Evolutionary conservation across 2,329 filamentous ascomycete genomes (phyloP).

Genomic region (Penicillium hesseltinei): DNA sequence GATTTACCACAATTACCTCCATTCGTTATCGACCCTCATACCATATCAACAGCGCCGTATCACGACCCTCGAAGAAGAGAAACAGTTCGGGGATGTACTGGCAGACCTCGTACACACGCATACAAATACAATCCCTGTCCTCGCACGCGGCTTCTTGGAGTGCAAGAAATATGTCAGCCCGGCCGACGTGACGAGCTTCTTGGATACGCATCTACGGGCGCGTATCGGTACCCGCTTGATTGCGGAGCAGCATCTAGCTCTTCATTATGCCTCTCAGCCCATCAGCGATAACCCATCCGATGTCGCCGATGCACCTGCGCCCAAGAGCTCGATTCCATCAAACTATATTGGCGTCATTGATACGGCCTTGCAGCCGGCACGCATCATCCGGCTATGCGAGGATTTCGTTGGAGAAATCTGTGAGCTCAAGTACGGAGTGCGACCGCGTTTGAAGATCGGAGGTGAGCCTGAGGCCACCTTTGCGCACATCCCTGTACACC

Average conservation of each 20-base stretch:
- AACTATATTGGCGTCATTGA: slow-evolving; percentile 95
- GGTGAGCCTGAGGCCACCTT: slow-evolving; percentile 86
- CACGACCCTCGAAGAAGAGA: slow-evolving; percentile 78
- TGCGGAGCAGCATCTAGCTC: slow-evolving; percentile 92
- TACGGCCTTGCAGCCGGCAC: slow-evolving; percentile 77
- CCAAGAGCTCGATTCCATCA: slow-evolving; percentile 31
- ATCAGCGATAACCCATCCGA: slow-evolving; percentile 58
- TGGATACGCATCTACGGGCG: slow-evolving; percentile 90
- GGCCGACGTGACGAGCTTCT: slow-evolving; percentile 79
- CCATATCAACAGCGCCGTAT: slow-evolving; percentile 76
- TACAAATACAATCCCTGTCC: slow-evolving; percentile 86
- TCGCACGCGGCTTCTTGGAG: slow-evolving; percentile 90
- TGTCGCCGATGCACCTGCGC: slow-evolving; percentile 6
- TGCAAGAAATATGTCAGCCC: slow-evolving; percentile 85
- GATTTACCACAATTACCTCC: slow-evolving; percentile 95
- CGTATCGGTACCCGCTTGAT: slow-evolving; percentile 92
- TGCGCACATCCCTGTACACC: slow-evolving; percentile 89
- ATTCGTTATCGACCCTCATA: slow-evolving; percentile 85
- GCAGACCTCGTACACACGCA: slow-evolving; percentile 95
- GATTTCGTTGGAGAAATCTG: slow-evolving; percentile 93
- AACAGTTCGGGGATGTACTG: slow-evolving; percentile 86
- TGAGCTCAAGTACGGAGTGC: slow-evolving; percentile 89
- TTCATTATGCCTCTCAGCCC: slow-evolving; percentile 74
- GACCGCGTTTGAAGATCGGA: slow-evolving; percentile 75
- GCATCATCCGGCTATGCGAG: slow-evolving; percentile 79